Base-by-base conservation (phyloP, 139 green algal species). In the Chlorella sorokiniana region DNA sequence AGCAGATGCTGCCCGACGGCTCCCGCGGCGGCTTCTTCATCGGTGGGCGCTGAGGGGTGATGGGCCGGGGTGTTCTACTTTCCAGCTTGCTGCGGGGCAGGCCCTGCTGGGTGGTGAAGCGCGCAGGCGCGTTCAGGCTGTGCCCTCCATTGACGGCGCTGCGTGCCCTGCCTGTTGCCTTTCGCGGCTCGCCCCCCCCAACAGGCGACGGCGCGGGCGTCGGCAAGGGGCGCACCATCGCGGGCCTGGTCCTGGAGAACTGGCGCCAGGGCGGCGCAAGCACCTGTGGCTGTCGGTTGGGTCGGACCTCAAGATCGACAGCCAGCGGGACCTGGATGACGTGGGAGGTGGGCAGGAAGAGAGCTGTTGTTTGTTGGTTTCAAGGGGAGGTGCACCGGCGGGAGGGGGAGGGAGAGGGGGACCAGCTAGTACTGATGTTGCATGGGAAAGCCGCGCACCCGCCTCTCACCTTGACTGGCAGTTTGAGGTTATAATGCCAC, bases 161-260 rank as follows among this genome's bases (percentile, higher is more conserved):
- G n/a, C n/a, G n/a, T n/a, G n/a, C n/a, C n/a, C n/a, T n/a, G n/a
- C n/a, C n/a, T n/a, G n/a, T n/a, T n/a, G n/a, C n/a, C n/a, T n/a
- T n/a, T n/a, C n/a, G 48, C 48, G 48, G 48, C 16, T 56, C 16
- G 48, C 48, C 48, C 16, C 48, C 11, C 14, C 48, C 48, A 56
- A 56, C 81, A 85, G 85, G 86, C 37, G 86, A 91, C 40, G 86
- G 86, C 31, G 89, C 89, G 33, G 89, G 90, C 2, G 90, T 93
- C 18, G 91, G 91, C 25, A 94, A 97, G 81, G 93, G 93, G 14
- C 93, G 94, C 20, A 92, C 95, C 83, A 94, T 97, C 22, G 76
- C 90, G 33, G 95, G 91, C 29, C 88, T 94, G 45, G 93, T 98
- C 35, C 56, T 97, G 33, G 94, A 98, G 82, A 96, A 95, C 89